A percentile compares a stretch with the other conserved stretches of the same genome.
These are phyloP conservation scores for Xerocomellus amylosporus DNA, from an alignment of 768 basidiomycete species.

Conservation along the genomic window DNA sequence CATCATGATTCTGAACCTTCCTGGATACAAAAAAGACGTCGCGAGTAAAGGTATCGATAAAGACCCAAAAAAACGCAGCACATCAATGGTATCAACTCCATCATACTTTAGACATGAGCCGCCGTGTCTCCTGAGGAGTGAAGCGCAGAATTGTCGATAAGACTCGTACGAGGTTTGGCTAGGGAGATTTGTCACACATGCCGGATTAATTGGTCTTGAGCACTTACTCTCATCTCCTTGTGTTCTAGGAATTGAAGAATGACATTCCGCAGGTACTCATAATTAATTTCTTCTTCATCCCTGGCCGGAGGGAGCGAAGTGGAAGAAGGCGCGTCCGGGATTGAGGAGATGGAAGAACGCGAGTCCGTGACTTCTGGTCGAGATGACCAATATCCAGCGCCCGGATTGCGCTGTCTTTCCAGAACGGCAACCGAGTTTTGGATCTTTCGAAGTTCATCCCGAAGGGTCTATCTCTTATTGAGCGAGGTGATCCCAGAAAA, in stretches of 20 bases:
- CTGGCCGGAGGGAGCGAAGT: slow-evolving; percentile 34
- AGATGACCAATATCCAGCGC: slow-evolving; percentile 88
- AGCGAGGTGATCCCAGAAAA: slow-evolving; percentile 1
- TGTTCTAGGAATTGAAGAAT: slow-evolving; percentile 97
- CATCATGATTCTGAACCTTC: not conserved
- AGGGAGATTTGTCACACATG: slow-evolving; percentile 6
- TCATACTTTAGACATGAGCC: slow-evolving; percentile 84
- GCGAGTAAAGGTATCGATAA: slow-evolving; percentile 1
- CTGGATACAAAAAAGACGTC: not conserved
- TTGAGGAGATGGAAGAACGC: slow-evolving; percentile 41
- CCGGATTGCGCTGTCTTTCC: slow-evolving; percentile 89
- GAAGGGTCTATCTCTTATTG: slow-evolving; percentile 59
- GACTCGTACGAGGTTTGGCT: slow-evolving; percentile 90
- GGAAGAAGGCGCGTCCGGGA: slow-evolving; percentile 38
- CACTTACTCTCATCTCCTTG: slow-evolving; percentile 93
- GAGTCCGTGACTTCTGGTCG: slow-evolving; percentile 35
- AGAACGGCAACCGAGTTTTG: slow-evolving; percentile 89
- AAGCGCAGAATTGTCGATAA: slow-evolving; percentile 90
- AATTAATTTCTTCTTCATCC: slow-evolving; percentile 88
- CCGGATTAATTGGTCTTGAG: not conserved
- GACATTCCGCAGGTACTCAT: slow-evolving; percentile 95
- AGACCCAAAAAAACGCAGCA: not conserved
- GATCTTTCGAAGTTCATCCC: slow-evolving; percentile 93
- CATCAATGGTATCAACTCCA: not conserved
- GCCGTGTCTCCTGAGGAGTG: slow-evolving; percentile 90